Evolutionary conservation across 208 protist species (phyloP).

Genomic region (Leishmania braziliensis): DNA sequence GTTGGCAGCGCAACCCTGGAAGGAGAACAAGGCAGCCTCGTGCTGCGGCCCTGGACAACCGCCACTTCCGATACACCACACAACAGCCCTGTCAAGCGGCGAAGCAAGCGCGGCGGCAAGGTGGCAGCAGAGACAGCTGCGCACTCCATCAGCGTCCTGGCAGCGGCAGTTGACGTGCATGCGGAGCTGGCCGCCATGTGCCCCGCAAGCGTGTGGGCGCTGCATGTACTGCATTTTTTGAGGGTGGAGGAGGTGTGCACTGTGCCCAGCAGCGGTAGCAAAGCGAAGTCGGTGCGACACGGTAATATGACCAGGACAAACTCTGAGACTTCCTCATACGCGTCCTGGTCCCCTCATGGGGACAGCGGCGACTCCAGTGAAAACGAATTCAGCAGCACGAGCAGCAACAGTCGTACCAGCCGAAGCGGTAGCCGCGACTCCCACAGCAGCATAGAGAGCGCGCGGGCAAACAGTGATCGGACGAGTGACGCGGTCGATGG

Average conservation of each 20-base stretch:
- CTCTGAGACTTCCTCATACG: background rate
- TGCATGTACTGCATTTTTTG: constrained; percentile 53
- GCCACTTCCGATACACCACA: background rate
- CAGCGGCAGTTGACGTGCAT: constrained; percentile 7
- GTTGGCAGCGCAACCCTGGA: background rate
- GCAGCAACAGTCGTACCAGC: background rate
- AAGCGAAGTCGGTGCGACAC: background rate
- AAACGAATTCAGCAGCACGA: background rate
- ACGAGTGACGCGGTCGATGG: background rate
- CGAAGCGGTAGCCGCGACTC: background rate
- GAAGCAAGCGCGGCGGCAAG: constrained; percentile 12
- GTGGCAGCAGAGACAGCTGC: constrained; percentile 9
- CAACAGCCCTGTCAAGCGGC: constrained; percentile 5
- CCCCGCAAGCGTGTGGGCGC: constrained; percentile 41
- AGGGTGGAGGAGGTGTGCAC: constrained; percentile 49
- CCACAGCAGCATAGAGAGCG: background rate
- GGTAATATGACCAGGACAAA: background rate
- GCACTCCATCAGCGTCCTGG: constrained; percentile 1
- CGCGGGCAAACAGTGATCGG: background rate
- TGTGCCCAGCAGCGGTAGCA: background rate
- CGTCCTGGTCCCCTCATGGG: background rate
- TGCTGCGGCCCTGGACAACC: background rate
- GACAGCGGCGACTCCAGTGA: constrained; percentile 6
- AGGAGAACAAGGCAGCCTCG: background rate
- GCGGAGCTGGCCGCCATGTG: constrained; percentile 3